Evolutionary conservation across 2,329 filamentous ascomycete species (phyloP), one percentile per base, ranked within the genome.

Genomic region (Colletotrichum lentis): DNA sequence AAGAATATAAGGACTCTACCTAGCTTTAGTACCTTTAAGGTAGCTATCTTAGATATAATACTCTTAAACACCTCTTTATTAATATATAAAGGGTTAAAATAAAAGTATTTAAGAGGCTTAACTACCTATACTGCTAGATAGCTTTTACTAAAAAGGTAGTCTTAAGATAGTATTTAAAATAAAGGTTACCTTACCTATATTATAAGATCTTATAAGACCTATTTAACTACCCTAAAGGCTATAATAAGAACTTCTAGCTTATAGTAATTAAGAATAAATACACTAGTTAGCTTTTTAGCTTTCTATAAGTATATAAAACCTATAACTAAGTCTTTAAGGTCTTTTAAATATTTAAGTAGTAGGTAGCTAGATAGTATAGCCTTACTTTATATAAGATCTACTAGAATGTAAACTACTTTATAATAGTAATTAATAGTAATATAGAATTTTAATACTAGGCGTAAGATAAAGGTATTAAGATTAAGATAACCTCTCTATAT

Each of bases 21-120:
- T 46, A 20, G n/a, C n/a, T 46, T 0, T 46, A 12, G n/a, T 1
- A 46, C 2, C 8, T 46, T 3, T 20, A 20, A 22, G 8, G 43
- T 11, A 11, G n/a, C 2, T 11, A 46, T 10, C 7, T 46, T 11
- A 11, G n/a, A 11, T 10, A 1, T 8, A 1, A 46, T 0, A 8
- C 2, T 0, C n/a, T 46, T 22, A 1, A 46, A 11, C 0, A 46
- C 8, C n/a, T n/a, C n/a, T 1, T 22, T 3, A 5, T 4, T 46
- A 46, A 46, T 1, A n/a, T 46, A 20, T 4, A 2, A 0, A 11
- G n/a, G 6, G 11, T 27, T 6, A 46, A 5, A 3, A 22, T 46
- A 3, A 46, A 46, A 12, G n/a, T 1, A 3, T 46, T 12, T 20
- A 46, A 46, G 1, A 22, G 8, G 5, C 2, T 46, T 46, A 20